Evolutionary conservation across 106 monocot genomes (phyloP).

Genomic region (Posidonia australis): DNA sequence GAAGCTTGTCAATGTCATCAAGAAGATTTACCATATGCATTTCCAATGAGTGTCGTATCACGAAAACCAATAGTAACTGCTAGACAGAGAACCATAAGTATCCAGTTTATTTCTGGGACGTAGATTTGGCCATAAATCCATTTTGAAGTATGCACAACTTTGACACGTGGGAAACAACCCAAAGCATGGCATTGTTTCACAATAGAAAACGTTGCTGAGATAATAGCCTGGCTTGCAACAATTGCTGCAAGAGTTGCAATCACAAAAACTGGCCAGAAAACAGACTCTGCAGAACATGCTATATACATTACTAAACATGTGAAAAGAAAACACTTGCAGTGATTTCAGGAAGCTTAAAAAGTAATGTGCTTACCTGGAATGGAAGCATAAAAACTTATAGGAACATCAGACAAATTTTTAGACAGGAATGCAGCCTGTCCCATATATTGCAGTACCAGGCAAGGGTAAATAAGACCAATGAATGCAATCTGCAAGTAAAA

Average conservation of each 20-base stretch:
- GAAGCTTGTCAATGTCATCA: not conserved
- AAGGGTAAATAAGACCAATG: constrained; percentile 24
- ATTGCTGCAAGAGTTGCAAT: constrained; percentile 68
- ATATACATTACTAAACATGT: not conserved
- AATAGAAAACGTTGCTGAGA: constrained; percentile 89
- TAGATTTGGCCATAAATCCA: constrained; percentile 78
- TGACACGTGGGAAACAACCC: constrained; percentile 89
- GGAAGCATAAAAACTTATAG: constrained; percentile 26
- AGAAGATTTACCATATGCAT: constrained; percentile 63
- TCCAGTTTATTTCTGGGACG: constrained; percentile 86
- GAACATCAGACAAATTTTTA: constrained; percentile 12
- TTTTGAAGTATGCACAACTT: constrained; percentile 70
- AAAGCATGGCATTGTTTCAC: constrained; percentile 78
- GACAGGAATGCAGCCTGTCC: constrained; percentile 32
- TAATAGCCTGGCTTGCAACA: constrained; percentile 80
- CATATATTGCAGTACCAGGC: constrained; percentile 33
- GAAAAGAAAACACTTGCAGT: not conserved
- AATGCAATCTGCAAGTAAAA: constrained; percentile 24
- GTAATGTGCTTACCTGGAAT: constrained; percentile 19
- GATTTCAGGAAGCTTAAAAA: not conserved
- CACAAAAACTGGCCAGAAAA: constrained; percentile 83
- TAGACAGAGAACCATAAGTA: constrained; percentile 65
- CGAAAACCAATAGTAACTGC: constrained; percentile 67
- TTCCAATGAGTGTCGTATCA: constrained; percentile 57
- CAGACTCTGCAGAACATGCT: constrained; percentile 37